These are phyloP conservation scores for Hsuehochloa calcarea DNA, from an alignment of 176 grass and related monocot genomes.

Conservation along the genomic window DNA sequence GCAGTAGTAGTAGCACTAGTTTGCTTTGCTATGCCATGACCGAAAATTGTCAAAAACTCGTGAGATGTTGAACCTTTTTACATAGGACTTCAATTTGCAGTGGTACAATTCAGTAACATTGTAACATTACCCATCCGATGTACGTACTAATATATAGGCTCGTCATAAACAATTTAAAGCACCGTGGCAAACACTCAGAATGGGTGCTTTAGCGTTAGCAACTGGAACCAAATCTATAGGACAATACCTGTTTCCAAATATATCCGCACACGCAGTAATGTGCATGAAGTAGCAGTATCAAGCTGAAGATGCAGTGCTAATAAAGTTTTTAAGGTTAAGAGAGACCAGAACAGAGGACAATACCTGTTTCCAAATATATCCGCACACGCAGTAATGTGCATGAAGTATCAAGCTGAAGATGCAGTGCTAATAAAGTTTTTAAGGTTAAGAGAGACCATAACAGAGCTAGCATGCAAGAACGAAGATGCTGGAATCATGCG, in stretches of 20 bases:
- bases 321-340: too few species aligned
- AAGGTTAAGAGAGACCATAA: too few species aligned
- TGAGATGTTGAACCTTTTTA: neutral
- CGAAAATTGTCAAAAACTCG: neutral
- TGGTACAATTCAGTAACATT: neutral
- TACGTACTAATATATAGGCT: neutral
- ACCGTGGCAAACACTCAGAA: neutral
- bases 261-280: too few species aligned
- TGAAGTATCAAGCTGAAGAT: too few species aligned
- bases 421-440: too few species aligned
- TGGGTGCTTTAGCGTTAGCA: neutral
- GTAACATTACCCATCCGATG: neutral
- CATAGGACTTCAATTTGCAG: neutral
- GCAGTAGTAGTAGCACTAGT: neutral
- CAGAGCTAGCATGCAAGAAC: neutral
- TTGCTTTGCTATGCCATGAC: neutral
- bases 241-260: neutral
- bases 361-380: too few species aligned
- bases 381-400: too few species aligned
- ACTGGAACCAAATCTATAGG: neutral
- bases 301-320: too few species aligned
- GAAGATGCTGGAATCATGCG: neutral
- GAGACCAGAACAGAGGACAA: neutral
- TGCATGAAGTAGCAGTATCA: too few species aligned
- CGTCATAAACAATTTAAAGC: neutral